Evolutionary conservation across 192 early-diverging fungal genomes (phyloP).

Genomic region (Mortierella antarctica): DNA sequence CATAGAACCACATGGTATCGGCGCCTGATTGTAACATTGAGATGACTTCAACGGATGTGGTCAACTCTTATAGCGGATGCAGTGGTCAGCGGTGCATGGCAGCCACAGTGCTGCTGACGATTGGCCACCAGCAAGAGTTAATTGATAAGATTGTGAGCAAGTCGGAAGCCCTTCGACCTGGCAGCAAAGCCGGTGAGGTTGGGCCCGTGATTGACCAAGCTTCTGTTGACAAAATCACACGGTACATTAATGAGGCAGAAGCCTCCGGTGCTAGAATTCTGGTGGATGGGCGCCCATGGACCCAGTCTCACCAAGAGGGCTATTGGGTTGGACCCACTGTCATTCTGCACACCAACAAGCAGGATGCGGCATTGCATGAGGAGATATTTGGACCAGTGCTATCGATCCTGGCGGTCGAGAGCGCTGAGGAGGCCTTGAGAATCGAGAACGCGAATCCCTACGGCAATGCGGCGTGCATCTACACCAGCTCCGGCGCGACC

Average conservation of each 20-base stretch:
- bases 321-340: constrained; percentile 84
- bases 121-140: constrained; percentile 75
- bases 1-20: constrained; percentile 82
- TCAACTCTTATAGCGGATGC: constrained; percentile 81
- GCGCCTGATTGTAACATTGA: constrained; percentile 79
- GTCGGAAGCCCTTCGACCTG: constrained; percentile 64
- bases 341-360: constrained; percentile 64
- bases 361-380: constrained; percentile 73
- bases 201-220: constrained; percentile 82
- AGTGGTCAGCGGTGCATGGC: constrained; percentile 86
- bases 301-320: constrained; percentile 54
- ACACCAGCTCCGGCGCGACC: constrained; percentile 68
- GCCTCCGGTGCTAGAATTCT: constrained; percentile 68
- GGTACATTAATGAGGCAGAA: constrained; percentile 69
- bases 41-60: constrained; percentile 82
- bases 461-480: constrained; percentile 81
- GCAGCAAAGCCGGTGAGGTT: constrained; percentile 63
- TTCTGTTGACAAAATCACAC: constrained; percentile 70
- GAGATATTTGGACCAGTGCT: constrained; percentile 91
- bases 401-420: constrained; percentile 66
- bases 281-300: constrained; percentile 73
- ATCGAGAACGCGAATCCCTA: constrained; percentile 80
- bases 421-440: constrained; percentile 71
- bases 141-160: constrained; percentile 70
- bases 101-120: constrained; percentile 74